Percentiles rank a stretch among this genome's conserved stretches.
Conservation (phyloP, 805 yeast genomes). For the Debaryomyces maramus region DNA sequence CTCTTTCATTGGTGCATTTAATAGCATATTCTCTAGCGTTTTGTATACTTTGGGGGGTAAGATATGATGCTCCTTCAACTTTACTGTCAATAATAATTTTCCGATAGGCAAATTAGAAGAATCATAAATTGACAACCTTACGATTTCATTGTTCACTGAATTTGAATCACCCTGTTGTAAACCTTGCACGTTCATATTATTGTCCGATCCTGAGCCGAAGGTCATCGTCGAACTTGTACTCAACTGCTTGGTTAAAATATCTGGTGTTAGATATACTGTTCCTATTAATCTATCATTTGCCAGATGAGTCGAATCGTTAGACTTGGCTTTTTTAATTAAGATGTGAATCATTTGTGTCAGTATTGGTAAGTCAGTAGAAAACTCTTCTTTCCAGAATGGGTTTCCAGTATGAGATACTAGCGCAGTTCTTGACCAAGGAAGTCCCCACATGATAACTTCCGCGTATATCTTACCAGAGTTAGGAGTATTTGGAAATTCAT, state of each 20-base stretch:
- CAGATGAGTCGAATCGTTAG: slow-evolving; percentile 22
- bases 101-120: slow-evolving; percentile 52
- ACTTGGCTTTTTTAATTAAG: slow-evolving; percentile 39
- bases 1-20: slow-evolving; percentile 51
- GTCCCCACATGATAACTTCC: slow-evolving; percentile 71
- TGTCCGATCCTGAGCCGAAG: slow-evolving; percentile 23
- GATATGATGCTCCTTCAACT: slow-evolving; percentile 53
- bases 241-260: slow-evolving; percentile 40
- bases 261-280: slow-evolving; percentile 54
- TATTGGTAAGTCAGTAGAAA: slow-evolving; percentile 59
- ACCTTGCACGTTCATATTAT: slow-evolving; percentile 22
- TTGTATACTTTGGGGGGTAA: slow-evolving; percentile 61
- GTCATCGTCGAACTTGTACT: slow-evolving; percentile 34
- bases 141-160: slow-evolving; percentile 29
- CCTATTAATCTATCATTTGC: slow-evolving; percentile 49
- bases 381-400: slow-evolving; percentile 86
- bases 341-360: slow-evolving; percentile 53
- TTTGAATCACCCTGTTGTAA: slow-evolving; percentile 1
- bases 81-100: slow-evolving; percentile 52
- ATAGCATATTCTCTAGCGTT: slow-evolving; percentile 61
- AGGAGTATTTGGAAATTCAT: slow-evolving; percentile 14
- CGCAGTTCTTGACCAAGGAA: slow-evolving; percentile 78
- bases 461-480: slow-evolving; percentile 49
- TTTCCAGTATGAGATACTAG: slow-evolving; percentile 46
- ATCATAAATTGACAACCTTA: slow-evolving; percentile 48